A percentile compares a stretch with the other conserved stretches of the same genome.
Conservation (phyloP, 495 filamentous ascomycete genomes). For the Aspergillus funiculosus region DNA sequence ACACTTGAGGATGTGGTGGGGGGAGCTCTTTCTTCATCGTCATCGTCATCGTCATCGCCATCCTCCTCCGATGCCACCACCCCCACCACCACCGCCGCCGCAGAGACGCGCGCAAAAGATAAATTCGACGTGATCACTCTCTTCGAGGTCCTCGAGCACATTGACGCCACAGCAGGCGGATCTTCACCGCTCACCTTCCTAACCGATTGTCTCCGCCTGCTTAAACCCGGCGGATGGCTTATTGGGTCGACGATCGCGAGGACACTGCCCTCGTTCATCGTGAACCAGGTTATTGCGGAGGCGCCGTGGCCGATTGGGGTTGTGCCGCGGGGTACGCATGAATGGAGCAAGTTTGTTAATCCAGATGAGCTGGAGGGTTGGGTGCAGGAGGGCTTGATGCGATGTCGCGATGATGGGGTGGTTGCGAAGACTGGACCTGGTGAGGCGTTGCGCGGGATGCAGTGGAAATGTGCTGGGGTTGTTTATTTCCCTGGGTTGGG, state of each 20-base stretch:
- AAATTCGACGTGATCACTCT: conserved; percentile 71
- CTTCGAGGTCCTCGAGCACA: conserved; percentile 95
- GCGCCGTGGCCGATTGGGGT: conserved; percentile 69
- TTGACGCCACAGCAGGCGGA: conserved; percentile 36
- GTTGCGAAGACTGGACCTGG: conserved; percentile 47
- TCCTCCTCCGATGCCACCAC: conserved; percentile 2
- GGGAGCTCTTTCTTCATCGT: too few species aligned
- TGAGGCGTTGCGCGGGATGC: conserved; percentile 43
- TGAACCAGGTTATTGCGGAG: conserved; percentile 89
- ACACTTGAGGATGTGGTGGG: conserved; percentile 62
- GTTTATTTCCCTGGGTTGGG: conserved; percentile 86
- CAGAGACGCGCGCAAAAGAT: neutral
- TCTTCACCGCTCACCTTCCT: conserved; percentile 66
- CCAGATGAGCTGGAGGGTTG: conserved; percentile 68
- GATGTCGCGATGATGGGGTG: conserved; percentile 31
- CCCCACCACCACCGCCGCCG: neutral
- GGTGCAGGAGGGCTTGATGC: conserved; percentile 44
- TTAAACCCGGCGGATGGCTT: conserved; percentile 89
- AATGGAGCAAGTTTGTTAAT: conserved; percentile 94
- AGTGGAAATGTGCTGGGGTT: conserved; percentile 63
- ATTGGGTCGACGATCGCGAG: conserved; percentile 85
- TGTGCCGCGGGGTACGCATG: conserved; percentile 88
- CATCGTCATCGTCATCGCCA: neutral
- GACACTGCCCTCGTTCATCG: conserved; percentile 78
- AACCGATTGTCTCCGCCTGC: conserved; percentile 56